These are phyloP conservation scores for Elongisporangium prolatum DNA, from an alignment of 352 stramenopile species.

Conservation along the genomic window DNA sequence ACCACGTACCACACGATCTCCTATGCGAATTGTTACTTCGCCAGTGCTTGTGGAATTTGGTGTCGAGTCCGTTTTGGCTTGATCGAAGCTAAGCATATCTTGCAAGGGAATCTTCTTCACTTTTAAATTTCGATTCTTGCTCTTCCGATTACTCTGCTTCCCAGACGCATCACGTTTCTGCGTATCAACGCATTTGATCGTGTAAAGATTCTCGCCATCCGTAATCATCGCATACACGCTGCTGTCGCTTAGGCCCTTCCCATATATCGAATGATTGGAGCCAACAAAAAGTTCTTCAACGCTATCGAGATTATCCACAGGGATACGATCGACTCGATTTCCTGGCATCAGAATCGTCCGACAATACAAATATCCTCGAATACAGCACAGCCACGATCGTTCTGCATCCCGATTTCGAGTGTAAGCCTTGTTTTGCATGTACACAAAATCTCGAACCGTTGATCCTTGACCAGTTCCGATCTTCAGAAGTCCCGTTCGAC, in stretches of 20 bases:
- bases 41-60: conserved; percentile 1
- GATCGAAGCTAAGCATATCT: conserved; percentile 4
- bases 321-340: conserved; percentile 60
- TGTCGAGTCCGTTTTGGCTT: conserved; percentile 5
- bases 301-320: conserved; percentile 22
- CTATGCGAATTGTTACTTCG: conserved; percentile 34
- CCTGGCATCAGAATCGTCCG: conserved; percentile 69
- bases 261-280: conserved; percentile 23
- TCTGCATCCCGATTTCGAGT: conserved; percentile 52
- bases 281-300: conserved; percentile 62
- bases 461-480: conserved; percentile 59
- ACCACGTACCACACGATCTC: conserved; percentile 62
- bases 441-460: conserved; percentile 70
- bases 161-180: conserved; percentile 24
- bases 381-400: conserved; percentile 74
- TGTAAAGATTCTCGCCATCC: conserved; percentile 52
- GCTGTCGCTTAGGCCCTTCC: conserved; percentile 36
- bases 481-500: conserved; percentile 56
- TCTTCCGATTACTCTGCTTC: conserved; percentile 29
- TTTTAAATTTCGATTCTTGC: conserved; percentile 18
- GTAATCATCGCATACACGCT: conserved; percentile 75
- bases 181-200: conserved; percentile 61
- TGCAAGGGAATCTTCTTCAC: conserved; percentile 18
- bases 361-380: conserved; percentile 57
- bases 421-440: conserved; percentile 59